These are phyloP conservation scores for Colletotrichum lindemuthianum DNA, from an alignment of 2,329 filamentous ascomycete species.

Conservation along the genomic window DNA sequence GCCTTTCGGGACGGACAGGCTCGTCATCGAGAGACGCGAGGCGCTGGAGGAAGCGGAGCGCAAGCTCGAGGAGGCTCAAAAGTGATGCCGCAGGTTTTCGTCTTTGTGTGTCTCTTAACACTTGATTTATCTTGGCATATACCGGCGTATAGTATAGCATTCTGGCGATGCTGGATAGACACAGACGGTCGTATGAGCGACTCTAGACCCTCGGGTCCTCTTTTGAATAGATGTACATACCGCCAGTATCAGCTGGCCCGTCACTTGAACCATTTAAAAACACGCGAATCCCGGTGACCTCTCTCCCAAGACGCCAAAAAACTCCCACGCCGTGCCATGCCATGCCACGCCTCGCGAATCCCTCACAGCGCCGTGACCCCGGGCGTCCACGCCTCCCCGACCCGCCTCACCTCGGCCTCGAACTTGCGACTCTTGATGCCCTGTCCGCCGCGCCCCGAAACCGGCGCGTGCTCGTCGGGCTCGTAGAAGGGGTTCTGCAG, in stretches of 20 bases:
- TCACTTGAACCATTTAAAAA: not conserved
- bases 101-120: not conserved
- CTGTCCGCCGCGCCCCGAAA: conserved; percentile 63
- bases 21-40: conserved; percentile 48
- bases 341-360: not conserved
- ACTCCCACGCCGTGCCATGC: conserved; percentile 8
- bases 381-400: conserved; percentile 86
- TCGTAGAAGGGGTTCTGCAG: conserved; percentile 96
- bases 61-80: conserved; percentile 14
- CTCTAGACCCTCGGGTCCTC: conserved; percentile 27
- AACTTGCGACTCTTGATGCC: conserved; percentile 87
- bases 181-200: not conserved
- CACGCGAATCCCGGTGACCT: not conserved
- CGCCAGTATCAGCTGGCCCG: conserved; percentile 2
- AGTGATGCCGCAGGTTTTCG: not conserved
- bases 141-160: conserved; percentile 31
- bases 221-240: conserved; percentile 5
- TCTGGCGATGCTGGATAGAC: conserved; percentile 25
- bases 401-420: conserved; percentile 81
- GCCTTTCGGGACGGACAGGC: conserved; percentile 44
- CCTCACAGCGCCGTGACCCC: conserved; percentile 70
- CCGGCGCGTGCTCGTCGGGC: conserved; percentile 82
- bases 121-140: not conserved
- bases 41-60: conserved; percentile 42
- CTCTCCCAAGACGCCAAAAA: conserved; percentile 1